phyloP scores from a whole-genome alignment of 768 basidiomycete genomes.

The Mrakia frigida region DNA sequence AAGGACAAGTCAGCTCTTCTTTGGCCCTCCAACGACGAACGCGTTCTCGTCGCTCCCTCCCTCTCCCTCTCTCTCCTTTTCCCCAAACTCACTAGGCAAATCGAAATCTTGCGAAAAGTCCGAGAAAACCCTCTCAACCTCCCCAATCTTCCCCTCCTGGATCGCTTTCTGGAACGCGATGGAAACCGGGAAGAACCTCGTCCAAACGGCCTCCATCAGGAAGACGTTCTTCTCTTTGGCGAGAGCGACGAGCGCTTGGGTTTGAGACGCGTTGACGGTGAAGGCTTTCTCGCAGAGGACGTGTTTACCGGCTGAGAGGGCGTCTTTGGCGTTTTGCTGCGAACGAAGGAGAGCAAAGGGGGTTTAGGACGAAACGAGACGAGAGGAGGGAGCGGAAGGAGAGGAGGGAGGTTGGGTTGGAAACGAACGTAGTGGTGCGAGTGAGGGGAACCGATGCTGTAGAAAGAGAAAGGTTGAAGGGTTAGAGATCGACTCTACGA shows the following conservation, averaged over 20 bases:
- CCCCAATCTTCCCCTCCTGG: slow-evolving; percentile 22
- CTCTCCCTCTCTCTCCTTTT: too few relatives aligned
- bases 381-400: not conserved
- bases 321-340: slow-evolving; percentile 59
- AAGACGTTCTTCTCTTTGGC: slow-evolving; percentile 75
- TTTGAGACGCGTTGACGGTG: slow-evolving; percentile 68
- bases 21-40: too few relatives aligned
- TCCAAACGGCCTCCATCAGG: slow-evolving; percentile 67
- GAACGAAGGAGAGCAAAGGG: not conserved
- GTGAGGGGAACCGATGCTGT: slow-evolving; percentile 68
- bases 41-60: too few relatives aligned
- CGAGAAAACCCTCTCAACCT: slow-evolving; percentile 10
- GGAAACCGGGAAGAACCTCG: slow-evolving; percentile 15
- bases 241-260: slow-evolving; percentile 63
- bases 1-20: not conserved
- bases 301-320: slow-evolving; percentile 73
- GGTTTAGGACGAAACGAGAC: too few relatives aligned
- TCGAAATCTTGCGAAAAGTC: slow-evolving; percentile 17
- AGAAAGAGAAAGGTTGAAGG: not conserved
- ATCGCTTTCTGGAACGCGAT: slow-evolving; percentile 23
- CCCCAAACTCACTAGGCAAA: slow-evolving; percentile 4
- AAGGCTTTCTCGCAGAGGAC: slow-evolving; percentile 86
- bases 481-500: too few relatives aligned
- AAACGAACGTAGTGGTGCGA: slow-evolving; percentile 61
- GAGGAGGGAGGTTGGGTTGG: not conserved